Conservation (phyloP, 164 flowering plant species). For the Dillenia suffruticosa region DNA sequence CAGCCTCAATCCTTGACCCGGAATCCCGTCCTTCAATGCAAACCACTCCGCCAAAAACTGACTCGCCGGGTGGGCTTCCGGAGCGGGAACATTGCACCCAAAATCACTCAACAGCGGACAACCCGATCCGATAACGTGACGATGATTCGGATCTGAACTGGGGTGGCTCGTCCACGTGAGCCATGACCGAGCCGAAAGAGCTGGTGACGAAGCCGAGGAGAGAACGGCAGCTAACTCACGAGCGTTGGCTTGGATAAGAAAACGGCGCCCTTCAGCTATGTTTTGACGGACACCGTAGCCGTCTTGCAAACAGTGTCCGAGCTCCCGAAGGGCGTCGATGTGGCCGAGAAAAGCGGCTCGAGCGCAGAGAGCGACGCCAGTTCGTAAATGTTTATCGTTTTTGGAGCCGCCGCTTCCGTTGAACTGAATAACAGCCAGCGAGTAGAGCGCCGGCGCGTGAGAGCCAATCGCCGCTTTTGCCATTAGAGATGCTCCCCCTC, state of each 20-base stretch:
- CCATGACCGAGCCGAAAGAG: conserved; percentile 25
- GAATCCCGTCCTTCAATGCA: conserved; percentile 17
- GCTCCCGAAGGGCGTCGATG: conserved; percentile 62
- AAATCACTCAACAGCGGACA: conserved; percentile 85
- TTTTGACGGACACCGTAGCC: conserved; percentile 71
- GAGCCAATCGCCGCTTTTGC: conserved; percentile 75
- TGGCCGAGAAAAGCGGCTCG: conserved; percentile 69
- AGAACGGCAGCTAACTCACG: conserved; percentile 50
- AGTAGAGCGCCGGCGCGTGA: conserved; percentile 71
- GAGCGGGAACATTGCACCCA: conserved; percentile 85
- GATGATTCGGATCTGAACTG: conserved; percentile 10
- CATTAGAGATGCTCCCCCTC: conserved; percentile 72
- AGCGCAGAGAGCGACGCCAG: conserved; percentile 65
- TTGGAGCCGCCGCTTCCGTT: conserved; percentile 81
- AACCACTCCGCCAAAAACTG: conserved; percentile 80
- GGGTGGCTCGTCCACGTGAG: conserved; percentile 29
- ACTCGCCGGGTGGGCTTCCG: conserved; percentile 76
- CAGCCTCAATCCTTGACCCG: conserved; percentile 52
- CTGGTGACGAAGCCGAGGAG: conserved; percentile 17
- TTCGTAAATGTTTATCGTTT: conserved; percentile 53
- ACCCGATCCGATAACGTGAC: conserved; percentile 20
- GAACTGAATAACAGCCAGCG: conserved; percentile 84
- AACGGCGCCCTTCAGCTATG: conserved; percentile 53
- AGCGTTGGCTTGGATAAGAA: conserved; percentile 66
- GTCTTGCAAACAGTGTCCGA: conserved; percentile 79